Evolutionary conservation across 768 basidiomycete genomes (phyloP), one percentile per base, ranked within the genome.

Genomic region (Serpula lacrymans): DNA sequence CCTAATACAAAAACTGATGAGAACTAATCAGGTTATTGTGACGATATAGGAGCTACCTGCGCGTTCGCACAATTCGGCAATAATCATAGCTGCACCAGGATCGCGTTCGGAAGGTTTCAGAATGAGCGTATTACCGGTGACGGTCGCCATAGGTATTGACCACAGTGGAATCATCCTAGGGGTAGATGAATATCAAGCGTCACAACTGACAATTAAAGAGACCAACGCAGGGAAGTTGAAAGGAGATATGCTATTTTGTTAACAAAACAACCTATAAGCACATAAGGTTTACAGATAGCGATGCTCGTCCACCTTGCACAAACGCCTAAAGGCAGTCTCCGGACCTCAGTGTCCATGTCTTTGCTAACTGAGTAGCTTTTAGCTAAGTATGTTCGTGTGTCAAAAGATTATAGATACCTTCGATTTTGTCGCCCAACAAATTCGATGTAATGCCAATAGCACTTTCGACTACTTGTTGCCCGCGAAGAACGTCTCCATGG

Each of bases 61-160:
- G 39, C 80, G 80, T 62, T 89, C 80, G 56, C 89, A 92, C 3
- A 97, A 75, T 64, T 99, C 95, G 23, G 93, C 92, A 46, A 99
- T 92, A 41, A 99, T 95, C 86, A 96, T 93, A 5, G 92, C 85
- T 11, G 96, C 95, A 34, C 95, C 95, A 11, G 95, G 95, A 58
- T 96, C 94, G 18, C 95, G 82, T 60, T 99, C 95, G 2, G 89
- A 93, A 14, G 95, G 95, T 55, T 99, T 99, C 46, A 99, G 71
- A 45, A 99, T 75, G 29, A 99, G 74, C 0, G 95, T 92, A 54
- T 99, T 99, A 23, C 95, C 95, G 0, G 90, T 93, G 8, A 83
- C 83, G 17, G 80, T 70, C 13, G 92, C 88, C 77, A 92, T 82
- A 31, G 86, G 86, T 50, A 97, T 93, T 0, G 91, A 84, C 95